These are phyloP conservation scores for Scheffersomyces insectosa DNA, from an alignment of 1,139 yeast genomes.

Conservation along the genomic window DNA sequence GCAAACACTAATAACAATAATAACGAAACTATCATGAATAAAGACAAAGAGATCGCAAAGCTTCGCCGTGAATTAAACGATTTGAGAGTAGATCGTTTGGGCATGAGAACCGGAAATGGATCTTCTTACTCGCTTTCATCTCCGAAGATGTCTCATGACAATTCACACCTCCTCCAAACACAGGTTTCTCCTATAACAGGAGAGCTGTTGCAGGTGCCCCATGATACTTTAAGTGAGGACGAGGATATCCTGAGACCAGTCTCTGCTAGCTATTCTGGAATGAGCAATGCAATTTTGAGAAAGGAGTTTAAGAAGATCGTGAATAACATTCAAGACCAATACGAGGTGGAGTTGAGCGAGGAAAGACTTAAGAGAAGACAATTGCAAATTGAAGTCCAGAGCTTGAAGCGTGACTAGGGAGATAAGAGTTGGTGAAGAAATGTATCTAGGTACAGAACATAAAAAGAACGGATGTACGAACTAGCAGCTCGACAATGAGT, in stretches of 20 bases:
- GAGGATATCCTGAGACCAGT: slow-evolving; percentile 22
- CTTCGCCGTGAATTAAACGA: slow-evolving; percentile 49
- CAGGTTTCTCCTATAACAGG: slow-evolving; percentile 30
- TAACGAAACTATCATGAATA: slow-evolving; percentile 31
- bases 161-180: slow-evolving; percentile 6
- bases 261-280: slow-evolving; percentile 15
- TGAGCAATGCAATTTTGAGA: slow-evolving; percentile 53
- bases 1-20: slow-evolving; percentile 30
- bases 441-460: too few relatives aligned
- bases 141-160: slow-evolving; percentile 10
- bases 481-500: background rate
- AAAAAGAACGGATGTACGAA: too few relatives aligned
- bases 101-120: slow-evolving; percentile 19
- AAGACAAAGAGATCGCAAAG: slow-evolving; percentile 46
- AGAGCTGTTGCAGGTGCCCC: slow-evolving; percentile 11
- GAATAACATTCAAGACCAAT: slow-evolving; percentile 60
- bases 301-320: slow-evolving; percentile 73
- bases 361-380: slow-evolving; percentile 58
- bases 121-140: slow-evolving; percentile 8
- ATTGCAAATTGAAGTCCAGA: slow-evolving; percentile 39
- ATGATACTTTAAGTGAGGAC: slow-evolving; percentile 8
- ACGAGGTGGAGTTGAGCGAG: slow-evolving; percentile 57
- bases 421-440: background rate
- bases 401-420: slow-evolving; percentile 6
- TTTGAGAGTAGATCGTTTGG: slow-evolving; percentile 52